Evolutionary conservation across 2,329 filamentous ascomycete species (phyloP), one percentile per base, ranked within the genome.

Genomic region (Colletotrichum abscissum): DNA sequence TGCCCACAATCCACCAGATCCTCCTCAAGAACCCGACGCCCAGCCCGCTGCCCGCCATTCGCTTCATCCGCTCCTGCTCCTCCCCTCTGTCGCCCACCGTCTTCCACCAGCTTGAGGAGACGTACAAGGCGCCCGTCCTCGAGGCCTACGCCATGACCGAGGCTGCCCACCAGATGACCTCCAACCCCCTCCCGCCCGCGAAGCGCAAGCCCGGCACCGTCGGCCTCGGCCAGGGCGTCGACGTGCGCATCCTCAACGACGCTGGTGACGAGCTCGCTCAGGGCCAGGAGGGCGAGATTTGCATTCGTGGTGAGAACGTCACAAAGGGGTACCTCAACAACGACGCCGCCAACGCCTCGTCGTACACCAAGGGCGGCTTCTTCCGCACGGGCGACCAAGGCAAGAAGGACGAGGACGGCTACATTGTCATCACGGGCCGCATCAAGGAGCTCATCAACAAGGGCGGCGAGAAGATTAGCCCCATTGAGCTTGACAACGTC

Each of bases 361-460:
- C 93, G 0, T 97, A 94, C 82, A 93, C 93, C 33, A 86, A 89
- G 75, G 86, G 87, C n/a, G 93, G 94, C 11, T 97, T 94, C 85
- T 97, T 97, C 89, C 90, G 94, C 77, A 97, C 95, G 0, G 95
- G 95, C 6, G 95, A 97, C 80, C 94, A 97, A 82, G 95, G 95
- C 63, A 93, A 93, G 84, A 88, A 91, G 80, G 94, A 97, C 78
- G 84, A 90, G 71, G 93, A 97, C 77, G 94, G 94, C 73, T 97
- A 97, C 80, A 86, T 97, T 12, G 88, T 94, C 79, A 96, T 97
- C 82, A 97, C 95, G 0, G 95, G 95, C n/a, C 89, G 95, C 66
- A 97, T 97, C 84, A 97, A 97, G 87, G 95, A 97, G 84, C 87
- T 97, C 65, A 97, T 97, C 86, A 95, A 95, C 84, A 95, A 96